A percentile compares a stretch with the other conserved stretches of the same genome.
These are phyloP conservation scores for Mortierella sp. DNA, from an alignment of 371 early-diverging fungal species.

Conservation along the genomic window DNA sequence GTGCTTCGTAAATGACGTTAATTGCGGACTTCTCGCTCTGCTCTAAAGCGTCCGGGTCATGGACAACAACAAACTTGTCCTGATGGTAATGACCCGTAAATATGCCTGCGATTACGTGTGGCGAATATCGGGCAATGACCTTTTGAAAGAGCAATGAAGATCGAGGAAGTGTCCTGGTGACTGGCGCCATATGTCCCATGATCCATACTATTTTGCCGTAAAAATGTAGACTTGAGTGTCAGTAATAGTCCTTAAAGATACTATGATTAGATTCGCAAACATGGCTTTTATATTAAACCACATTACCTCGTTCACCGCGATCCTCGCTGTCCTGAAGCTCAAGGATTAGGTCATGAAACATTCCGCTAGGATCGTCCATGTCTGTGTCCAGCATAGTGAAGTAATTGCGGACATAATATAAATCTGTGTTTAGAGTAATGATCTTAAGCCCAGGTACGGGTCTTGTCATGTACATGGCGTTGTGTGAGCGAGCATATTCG, in stretches of 20 bases:
- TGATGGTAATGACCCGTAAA: constrained; percentile 74
- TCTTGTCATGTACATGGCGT: constrained; percentile 65
- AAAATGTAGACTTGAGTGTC: neutral
- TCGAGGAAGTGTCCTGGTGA: constrained; percentile 62
- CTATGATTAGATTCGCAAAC: neutral
- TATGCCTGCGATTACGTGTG: constrained; percentile 70
- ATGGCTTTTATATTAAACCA: neutral
- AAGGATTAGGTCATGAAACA: constrained; percentile 63
- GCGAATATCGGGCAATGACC: constrained; percentile 69
- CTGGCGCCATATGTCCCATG: constrained; percentile 71
- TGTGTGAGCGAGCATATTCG: constrained; percentile 53
- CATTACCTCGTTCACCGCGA: constrained; percentile 57
- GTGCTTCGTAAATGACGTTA: constrained; percentile 65
- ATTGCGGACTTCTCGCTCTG: constrained; percentile 59
- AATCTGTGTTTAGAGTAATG: constrained; percentile 73
- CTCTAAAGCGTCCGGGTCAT: constrained; percentile 48
- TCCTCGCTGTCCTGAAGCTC: constrained; percentile 71
- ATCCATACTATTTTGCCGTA: constrained; percentile 64
- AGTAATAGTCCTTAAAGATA: neutral
- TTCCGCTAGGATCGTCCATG: constrained; percentile 65
- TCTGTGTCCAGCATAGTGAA: constrained; percentile 52
- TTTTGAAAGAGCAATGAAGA: constrained; percentile 69
- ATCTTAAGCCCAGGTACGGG: constrained; percentile 66
- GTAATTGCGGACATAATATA: constrained; percentile 69
- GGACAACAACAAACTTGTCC: constrained; percentile 50